Evolutionary conservation across 2,329 filamentous ascomycete species (phyloP).

Genomic region (Diaporthe vexans): DNA sequence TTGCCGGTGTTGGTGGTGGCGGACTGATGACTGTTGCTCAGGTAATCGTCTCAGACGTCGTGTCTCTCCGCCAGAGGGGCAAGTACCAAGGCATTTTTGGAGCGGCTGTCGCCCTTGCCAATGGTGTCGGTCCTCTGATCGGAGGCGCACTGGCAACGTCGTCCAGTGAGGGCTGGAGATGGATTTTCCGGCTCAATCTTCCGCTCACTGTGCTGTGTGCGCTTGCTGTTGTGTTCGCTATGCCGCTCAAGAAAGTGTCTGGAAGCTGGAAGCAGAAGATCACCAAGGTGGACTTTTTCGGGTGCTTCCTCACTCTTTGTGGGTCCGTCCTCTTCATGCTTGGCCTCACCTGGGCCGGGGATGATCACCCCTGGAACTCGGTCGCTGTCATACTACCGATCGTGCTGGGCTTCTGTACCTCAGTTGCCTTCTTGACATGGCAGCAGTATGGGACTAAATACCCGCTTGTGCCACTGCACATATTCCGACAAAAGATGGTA

Average conservation of each 20-base stretch:
- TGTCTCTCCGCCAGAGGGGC: constrained; percentile 41
- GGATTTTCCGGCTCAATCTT: constrained; percentile 37
- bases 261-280: constrained; percentile 38
- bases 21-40: constrained; percentile 40
- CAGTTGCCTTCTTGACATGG: constrained; percentile 34
- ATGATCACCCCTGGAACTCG: constrained; percentile 38
- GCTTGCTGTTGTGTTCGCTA: constrained; percentile 37
- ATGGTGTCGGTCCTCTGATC: constrained; percentile 35
- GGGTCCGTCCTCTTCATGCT: constrained; percentile 16
- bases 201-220: constrained; percentile 40
- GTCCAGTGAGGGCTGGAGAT: neutral
- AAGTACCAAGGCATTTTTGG: constrained; percentile 42
- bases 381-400: constrained; percentile 38
- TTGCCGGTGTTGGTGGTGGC: constrained; percentile 41
- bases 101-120: constrained; percentile 38
- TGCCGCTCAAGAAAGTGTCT: constrained; percentile 40
- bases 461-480: constrained; percentile 36
- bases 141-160: constrained; percentile 32
- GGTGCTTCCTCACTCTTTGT: constrained; percentile 17
- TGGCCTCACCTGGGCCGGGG: constrained; percentile 33
- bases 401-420: constrained; percentile 18
- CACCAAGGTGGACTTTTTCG: constrained; percentile 38
- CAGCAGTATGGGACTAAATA: neutral
- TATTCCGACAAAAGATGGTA: constrained; percentile 39
- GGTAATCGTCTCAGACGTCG: constrained; percentile 41